Base-by-base conservation (phyloP, 805 yeast genomes). In the Lachancea sp. region DNA sequence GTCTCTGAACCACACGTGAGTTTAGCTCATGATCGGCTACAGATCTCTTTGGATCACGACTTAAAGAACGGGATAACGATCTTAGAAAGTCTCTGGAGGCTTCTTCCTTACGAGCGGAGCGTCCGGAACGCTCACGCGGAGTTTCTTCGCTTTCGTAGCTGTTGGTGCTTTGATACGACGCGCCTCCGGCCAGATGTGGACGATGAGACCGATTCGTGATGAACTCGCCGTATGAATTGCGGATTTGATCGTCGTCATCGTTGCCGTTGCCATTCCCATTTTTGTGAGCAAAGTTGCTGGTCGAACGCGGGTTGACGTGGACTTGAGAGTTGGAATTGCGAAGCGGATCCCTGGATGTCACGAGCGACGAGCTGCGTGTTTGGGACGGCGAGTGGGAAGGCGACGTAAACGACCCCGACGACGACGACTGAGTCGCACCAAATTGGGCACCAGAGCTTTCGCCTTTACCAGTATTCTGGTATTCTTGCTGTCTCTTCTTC, bases 151-250 rank as follows among this genome's bases (percentile, higher is more conserved):
- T 31, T 47, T 69, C 71, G 15, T 68, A 56, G 25, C 73, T 77
- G 41, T 72, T 69, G 10, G 79, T 77, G 54, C 76, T 74, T 54
- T 81, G 85, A 58, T 83, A 83, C 1, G 89, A 79, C 51, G 82
- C 90, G 31, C 91, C 93, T 49, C 85, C 71, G 2, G 91, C 90
- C 55, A 84, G 69, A 63, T 82, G 86, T 1, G 89, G 88, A 46
- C 59, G 69, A 11, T 56, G 56, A 2, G 57, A 54, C 34, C 51
- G 45, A 44, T 53, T 52, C n/a, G 48, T 45, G 41, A 62, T 59
- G 25, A 51, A 46, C 44, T 60, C 62, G 30, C 65, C 65, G 40
- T 56, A 54, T 2, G 64, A 61, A 48, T 61, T 61, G 38, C 61
- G 55, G 20, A 61, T 56, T 11, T 50, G 29, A 11, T 48, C 52